Evolutionary conservation across 1,139 yeast genomes (phyloP).

Genomic region (Kodamaea sp.): DNA sequence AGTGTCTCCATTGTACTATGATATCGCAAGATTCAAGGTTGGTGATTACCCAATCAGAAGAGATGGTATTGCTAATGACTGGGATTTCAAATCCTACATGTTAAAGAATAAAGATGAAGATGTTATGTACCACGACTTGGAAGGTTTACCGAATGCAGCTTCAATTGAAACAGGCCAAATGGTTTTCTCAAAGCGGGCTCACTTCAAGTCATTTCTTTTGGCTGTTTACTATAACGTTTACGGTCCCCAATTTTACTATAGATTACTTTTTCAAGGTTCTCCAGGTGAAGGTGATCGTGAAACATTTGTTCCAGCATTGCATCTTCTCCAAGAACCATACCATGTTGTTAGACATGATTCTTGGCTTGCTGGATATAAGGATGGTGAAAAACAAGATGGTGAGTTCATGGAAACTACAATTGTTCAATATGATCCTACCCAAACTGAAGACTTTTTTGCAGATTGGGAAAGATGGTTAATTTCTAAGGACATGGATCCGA

Average conservation of each 20-base stretch:
- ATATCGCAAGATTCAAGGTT: conserved; percentile 28
- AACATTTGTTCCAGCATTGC: conserved; percentile 37
- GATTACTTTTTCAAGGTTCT: conserved; percentile 35
- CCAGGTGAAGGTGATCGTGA: conserved; percentile 41
- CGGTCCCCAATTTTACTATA: conserved; percentile 27
- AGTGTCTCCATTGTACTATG: conserved; percentile 34
- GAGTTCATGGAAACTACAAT: conserved; percentile 28
- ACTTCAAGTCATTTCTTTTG: conserved; percentile 27
- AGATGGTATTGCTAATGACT: conserved; percentile 29
- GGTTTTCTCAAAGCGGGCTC: conserved; percentile 31
- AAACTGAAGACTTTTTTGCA: conserved; percentile 18
- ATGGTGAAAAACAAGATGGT: conserved; percentile 15
- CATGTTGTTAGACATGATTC: conserved; percentile 23
- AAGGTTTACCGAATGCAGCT: conserved; percentile 27
- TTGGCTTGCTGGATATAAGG: conserved; percentile 24
- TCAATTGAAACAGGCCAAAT: conserved; percentile 37
- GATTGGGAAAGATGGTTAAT: conserved; percentile 31
- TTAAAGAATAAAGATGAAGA: conserved; percentile 16
- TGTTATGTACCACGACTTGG: conserved; percentile 32
- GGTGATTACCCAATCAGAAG: conserved; percentile 30
- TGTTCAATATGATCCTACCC: conserved; percentile 33
- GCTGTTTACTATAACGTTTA: conserved; percentile 33
- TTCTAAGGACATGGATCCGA: conserved; percentile 22
- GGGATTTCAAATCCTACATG: conserved; percentile 20
- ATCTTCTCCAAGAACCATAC: conserved; percentile 35